Evolutionary conservation across 352 stramenopile genomes (phyloP), one percentile per base, ranked within the genome.

Genomic region (Aphanomyces astaci): DNA sequence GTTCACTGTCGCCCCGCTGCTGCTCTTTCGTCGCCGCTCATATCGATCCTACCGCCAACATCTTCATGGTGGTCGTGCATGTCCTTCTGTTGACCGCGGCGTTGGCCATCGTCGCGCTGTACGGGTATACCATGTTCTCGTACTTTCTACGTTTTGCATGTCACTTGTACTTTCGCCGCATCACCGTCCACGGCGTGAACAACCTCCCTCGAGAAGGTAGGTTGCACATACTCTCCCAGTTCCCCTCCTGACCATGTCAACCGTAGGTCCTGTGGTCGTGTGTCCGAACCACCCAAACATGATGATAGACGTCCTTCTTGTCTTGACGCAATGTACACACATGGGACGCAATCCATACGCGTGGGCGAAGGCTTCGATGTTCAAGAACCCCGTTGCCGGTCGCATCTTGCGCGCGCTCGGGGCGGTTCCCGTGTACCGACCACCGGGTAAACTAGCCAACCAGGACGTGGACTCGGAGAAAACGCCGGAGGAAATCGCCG

Each of bases 211-310:
- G 83, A 24, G 81, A 92, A 76, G 77, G 76, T 81, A 65, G 7
- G 43, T n/a, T 7, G 25, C 9, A 31, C 13, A 13, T 53, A 19
- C 9, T 9, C 28, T 49, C 13, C 25, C 24, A 65, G 19, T 5
- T 25, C 22, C 36, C 17, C 28, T 27, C 30, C 9, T 39, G n/a
- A 3, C 4, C 43, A 22, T 43, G n/a, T 43, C 36, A 7, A 15
- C 15, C 52, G 28, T 46, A 79, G 82, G 82, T 4, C 83, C 83
- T 2, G 83, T 92, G 56, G 89, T 92, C 40, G 55, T 92, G 59
- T 92, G 81, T 24, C 80, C 83, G 9, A 92, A 92, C 72, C 83
- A 92, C 65, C 83, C 83, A 3, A 92, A 92, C 67, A 92, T 92
- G 83, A 78, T 92, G 33, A 81, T 92, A 22, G 83, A 92, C 64